Conservation (phyloP, 306 rosid genomes). For the Cucumis cinereus region DNA sequence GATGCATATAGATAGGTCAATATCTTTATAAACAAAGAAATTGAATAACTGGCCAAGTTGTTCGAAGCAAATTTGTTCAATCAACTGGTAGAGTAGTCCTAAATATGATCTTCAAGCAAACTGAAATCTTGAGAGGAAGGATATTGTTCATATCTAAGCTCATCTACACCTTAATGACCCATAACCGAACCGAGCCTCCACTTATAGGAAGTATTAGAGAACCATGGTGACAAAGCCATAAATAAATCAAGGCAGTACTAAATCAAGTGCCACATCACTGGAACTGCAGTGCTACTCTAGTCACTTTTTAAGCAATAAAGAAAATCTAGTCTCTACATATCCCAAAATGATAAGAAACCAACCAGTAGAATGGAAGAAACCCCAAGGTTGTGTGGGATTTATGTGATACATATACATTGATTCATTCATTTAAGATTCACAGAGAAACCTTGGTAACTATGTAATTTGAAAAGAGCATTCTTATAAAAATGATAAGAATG, state of each 20-base stretch:
- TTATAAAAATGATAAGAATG: background rate
- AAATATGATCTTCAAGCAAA: background rate
- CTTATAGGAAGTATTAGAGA: background rate
- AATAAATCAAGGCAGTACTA: background rate
- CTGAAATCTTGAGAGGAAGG: background rate
- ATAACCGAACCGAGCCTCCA: background rate
- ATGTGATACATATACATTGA: background rate
- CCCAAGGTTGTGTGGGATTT: background rate
- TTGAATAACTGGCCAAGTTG: background rate
- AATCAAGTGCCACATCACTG: background rate
- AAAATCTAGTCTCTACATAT: background rate
- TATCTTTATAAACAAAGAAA: background rate
- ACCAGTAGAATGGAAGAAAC: background rate
- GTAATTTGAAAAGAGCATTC: too few relatives aligned
- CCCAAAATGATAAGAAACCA: background rate
- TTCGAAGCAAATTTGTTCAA: background rate
- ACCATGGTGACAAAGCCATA: background rate
- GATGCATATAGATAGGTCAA: background rate
- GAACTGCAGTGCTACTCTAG: background rate
- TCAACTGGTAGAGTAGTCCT: background rate
- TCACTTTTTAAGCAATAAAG: background rate
- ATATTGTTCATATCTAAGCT: background rate
- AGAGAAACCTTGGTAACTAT: background rate
- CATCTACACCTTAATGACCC: background rate
- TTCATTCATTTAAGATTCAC: background rate